phyloP scores from a whole-genome alignment of 179 eudicot species.

The Sideroxylon spinosum region DNA sequence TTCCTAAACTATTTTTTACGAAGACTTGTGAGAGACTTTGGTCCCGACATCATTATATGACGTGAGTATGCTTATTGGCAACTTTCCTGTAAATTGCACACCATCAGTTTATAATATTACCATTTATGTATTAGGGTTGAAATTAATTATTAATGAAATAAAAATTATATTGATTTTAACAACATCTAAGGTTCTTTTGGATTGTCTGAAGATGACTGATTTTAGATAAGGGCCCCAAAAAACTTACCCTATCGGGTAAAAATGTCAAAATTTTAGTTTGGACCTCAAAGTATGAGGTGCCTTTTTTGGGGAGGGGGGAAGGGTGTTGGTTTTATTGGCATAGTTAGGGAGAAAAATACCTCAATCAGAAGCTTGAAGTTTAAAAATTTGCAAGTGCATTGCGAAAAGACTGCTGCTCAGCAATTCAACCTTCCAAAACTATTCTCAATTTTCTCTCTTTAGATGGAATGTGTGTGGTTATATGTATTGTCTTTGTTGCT shows the following conservation, averaged over 20 bases:
- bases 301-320: background rate
- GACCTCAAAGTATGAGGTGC: background rate
- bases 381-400: too few relatives aligned
- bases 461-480: too few relatives aligned
- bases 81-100: background rate
- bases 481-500: too few relatives aligned
- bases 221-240: background rate
- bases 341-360: too few relatives aligned
- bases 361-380: too few relatives aligned
- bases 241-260: background rate
- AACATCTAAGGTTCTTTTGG: background rate
- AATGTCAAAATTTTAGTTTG: background rate
- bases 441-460: too few relatives aligned
- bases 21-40: conserved; percentile 52
- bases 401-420: too few relatives aligned
- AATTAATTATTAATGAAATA: background rate
- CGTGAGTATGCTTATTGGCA: conserved; percentile 35
- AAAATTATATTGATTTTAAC: background rate
- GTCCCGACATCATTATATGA: conserved; percentile 66
- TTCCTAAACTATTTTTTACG: background rate
- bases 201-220: background rate
- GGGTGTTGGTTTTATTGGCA: too few relatives aligned
- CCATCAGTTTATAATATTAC: background rate
- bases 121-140: background rate
- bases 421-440: too few relatives aligned